Conservation (phyloP, 768 basidiomycete species). For the Pisolithus sp. region DNA sequence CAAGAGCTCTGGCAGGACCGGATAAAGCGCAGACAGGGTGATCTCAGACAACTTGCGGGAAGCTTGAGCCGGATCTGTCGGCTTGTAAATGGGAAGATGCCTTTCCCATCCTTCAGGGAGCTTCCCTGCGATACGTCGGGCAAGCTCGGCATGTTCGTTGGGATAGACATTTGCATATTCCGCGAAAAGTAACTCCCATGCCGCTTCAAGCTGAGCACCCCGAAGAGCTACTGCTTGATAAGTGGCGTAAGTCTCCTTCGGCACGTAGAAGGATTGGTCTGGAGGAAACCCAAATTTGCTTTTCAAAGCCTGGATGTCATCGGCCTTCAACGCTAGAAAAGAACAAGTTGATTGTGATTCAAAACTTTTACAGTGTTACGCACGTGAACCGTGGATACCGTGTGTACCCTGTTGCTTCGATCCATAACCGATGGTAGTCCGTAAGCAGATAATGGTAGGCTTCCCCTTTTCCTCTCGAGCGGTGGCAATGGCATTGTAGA, state of each 20-base stretch:
- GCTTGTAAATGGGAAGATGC: slow-evolving; percentile 77
- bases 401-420: slow-evolving; percentile 92
- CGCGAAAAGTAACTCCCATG: slow-evolving; percentile 67
- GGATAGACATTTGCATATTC: slow-evolving; percentile 76
- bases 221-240: slow-evolving; percentile 64
- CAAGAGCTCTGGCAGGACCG: slow-evolving; percentile 74
- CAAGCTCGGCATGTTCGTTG: slow-evolving; percentile 77
- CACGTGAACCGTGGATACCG: slow-evolving; percentile 90
- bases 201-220: slow-evolving; percentile 65
- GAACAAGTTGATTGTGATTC: slow-evolving; percentile 4
- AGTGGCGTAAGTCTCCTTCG: slow-evolving; percentile 59
- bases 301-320: slow-evolving; percentile 83
- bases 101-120: slow-evolving; percentile 87
- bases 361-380: slow-evolving; percentile 29
- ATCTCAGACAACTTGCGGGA: slow-evolving; percentile 92
- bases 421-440: slow-evolving; percentile 90
- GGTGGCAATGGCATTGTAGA: slow-evolving; percentile 72
- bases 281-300: slow-evolving; percentile 77
- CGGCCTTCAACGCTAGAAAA: slow-evolving; percentile 75
- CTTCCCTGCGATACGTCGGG: slow-evolving; percentile 75
- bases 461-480: slow-evolving; percentile 72
- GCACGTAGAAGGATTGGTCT: slow-evolving; percentile 72
- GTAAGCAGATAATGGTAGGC: slow-evolving; percentile 81
- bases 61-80: slow-evolving; percentile 77
- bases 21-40: slow-evolving; percentile 68